A percentile compares a stretch with the other conserved stretches of the same genome.
phyloP scores from a whole-genome alignment of 2,329 filamentous ascomycete genomes.

The Tolypocladium nubicola region DNA sequence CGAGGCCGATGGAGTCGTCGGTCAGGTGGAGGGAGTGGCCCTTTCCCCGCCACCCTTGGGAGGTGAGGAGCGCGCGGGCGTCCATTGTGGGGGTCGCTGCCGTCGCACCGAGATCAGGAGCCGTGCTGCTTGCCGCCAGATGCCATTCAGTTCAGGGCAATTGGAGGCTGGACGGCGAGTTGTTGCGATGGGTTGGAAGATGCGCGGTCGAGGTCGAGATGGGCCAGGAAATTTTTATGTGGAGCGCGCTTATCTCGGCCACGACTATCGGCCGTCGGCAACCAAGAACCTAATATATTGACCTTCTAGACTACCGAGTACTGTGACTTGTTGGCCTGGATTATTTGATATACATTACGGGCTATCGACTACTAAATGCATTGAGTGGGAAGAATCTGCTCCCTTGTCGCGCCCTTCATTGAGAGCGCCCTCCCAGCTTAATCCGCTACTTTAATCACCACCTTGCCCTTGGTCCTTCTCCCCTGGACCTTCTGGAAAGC shows the following conservation, averaged over 20 bases:
- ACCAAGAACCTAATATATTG: background rate
- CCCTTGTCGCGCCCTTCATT: no score
- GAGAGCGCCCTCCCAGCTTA: no score
- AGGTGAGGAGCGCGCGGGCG: slow-evolving; percentile 68
- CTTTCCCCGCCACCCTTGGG: slow-evolving; percentile 82
- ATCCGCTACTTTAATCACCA: slow-evolving; percentile 23
- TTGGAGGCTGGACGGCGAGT: background rate
- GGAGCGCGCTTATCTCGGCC: background rate
- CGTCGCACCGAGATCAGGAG: background rate
- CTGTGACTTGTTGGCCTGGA: no score
- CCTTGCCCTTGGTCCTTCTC: slow-evolving; percentile 25
- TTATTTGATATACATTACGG: no score
- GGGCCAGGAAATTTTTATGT: background rate
- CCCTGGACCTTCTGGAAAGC: slow-evolving; percentile 25
- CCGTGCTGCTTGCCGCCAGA: background rate
- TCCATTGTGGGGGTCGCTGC: slow-evolving; percentile 48
- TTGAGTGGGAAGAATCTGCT: no score
- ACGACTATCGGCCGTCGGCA: background rate
- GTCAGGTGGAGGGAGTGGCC: slow-evolving; percentile 79
- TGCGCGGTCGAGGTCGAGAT: background rate
- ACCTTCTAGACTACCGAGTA: no score
- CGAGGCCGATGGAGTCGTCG: slow-evolving; percentile 63
- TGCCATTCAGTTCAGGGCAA: background rate
- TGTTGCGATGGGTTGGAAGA: background rate
- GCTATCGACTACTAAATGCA: no score